These are phyloP conservation scores for Gonapodya prolifera DNA, from an alignment of 192 early-diverging fungal genomes.

Conservation along the genomic window DNA sequence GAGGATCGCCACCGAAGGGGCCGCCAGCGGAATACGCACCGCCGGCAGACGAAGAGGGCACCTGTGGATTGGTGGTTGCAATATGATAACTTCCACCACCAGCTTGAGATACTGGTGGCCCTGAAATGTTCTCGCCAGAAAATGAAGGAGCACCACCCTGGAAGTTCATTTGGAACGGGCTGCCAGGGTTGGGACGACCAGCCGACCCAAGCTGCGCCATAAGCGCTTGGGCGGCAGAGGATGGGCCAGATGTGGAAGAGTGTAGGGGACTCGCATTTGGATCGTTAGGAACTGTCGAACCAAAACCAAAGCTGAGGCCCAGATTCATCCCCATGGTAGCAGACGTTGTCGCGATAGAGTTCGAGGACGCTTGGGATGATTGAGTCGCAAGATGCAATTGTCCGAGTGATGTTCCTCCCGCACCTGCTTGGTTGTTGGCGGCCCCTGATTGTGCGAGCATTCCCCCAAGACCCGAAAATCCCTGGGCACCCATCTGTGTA, in stretches of 20 bases:
- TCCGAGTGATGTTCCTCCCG: neutral
- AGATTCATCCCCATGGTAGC: neutral
- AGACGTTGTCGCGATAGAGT: neutral
- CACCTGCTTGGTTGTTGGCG: neutral
- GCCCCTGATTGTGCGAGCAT: neutral
- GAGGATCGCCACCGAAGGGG: neutral
- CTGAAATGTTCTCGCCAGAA: too few species aligned
- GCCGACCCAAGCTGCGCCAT: too few species aligned
- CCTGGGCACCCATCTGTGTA: neutral
- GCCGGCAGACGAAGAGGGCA: too few species aligned
- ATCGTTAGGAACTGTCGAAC: neutral
- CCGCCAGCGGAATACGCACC: too few species aligned
- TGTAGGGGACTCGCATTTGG: neutral
- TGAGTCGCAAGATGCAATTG: too few species aligned
- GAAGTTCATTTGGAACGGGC: too few species aligned
- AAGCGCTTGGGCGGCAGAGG: neutral
- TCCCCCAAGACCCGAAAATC: neutral
- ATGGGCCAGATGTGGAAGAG: too few species aligned
- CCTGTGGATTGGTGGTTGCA: too few species aligned
- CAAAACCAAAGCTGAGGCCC: neutral
- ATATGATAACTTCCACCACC: too few species aligned
- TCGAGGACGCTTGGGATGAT: neutral
- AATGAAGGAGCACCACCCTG: too few species aligned
- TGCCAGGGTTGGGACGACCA: too few species aligned
- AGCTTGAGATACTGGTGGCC: too few species aligned